These are phyloP conservation scores for Grosmannia clavigera DNA, from an alignment of 2,329 filamentous ascomycete genomes.

Conservation along the genomic window DNA sequence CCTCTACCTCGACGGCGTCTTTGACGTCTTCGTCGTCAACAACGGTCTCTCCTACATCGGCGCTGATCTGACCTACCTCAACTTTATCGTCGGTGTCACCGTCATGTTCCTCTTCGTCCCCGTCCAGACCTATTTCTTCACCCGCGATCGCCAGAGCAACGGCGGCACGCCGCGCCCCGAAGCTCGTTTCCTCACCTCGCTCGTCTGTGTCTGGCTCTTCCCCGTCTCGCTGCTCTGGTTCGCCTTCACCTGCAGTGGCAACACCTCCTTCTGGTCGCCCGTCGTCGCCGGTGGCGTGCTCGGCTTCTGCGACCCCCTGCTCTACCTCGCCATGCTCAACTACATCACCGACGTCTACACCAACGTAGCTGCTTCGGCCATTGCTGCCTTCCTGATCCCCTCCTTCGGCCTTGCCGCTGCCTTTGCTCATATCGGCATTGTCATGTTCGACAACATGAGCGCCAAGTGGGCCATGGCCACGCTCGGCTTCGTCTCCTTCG, in stretches of 20 bases:
- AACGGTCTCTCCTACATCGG: constrained; percentile 7
- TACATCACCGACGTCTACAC: constrained; percentile 6
- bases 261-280: constrained; percentile 5
- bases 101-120: constrained; percentile 6
- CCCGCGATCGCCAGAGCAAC: constrained; percentile 1
- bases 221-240: constrained; percentile 7
- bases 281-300: constrained; percentile 6
- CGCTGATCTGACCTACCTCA: constrained; percentile 8
- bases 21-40: constrained; percentile 7
- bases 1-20: constrained; percentile 7
- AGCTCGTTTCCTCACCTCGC: constrained; percentile 6
- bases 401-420: constrained; percentile 4
- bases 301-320: constrained; percentile 6
- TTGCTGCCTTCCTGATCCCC: constrained; percentile 6
- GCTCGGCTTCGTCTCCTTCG: constrained; percentile 5
- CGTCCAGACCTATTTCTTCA: constrained; percentile 6
- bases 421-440: constrained; percentile 5
- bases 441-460: constrained; percentile 7
- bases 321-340: constrained; percentile 6
- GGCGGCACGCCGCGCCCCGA: constrained; percentile 2
- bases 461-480: constrained; percentile 7
- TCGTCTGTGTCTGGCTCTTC: constrained; percentile 5
- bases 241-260: constrained; percentile 6
- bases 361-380: constrained; percentile 5
- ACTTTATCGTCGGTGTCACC: constrained; percentile 7